Percentiles rank a stretch among this genome's conserved stretches.
Conservation (phyloP, 75 land plant genomes). For the Chamaecyparis obtusa region DNA sequence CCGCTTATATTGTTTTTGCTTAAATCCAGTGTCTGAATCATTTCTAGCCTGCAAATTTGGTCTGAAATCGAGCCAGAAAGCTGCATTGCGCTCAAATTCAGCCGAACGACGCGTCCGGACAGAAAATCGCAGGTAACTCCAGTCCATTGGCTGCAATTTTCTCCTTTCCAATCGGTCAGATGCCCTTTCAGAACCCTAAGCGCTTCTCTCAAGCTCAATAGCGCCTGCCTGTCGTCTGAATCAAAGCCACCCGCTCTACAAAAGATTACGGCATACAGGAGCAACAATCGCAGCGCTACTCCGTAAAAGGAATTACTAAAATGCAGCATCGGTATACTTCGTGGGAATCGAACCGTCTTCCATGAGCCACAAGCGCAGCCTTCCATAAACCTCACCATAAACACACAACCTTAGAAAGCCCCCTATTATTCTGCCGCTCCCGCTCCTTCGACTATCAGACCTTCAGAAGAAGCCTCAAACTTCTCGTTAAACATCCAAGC, state of each 20-base stretch:
- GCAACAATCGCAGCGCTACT: neutral
- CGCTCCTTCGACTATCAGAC: neutral
- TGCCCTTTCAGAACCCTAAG: slow-evolving; percentile 40
- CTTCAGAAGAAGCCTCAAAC: neutral
- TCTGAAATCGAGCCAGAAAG: slow-evolving; percentile 28
- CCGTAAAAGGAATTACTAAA: neutral
- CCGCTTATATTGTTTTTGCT: slow-evolving; percentile 35
- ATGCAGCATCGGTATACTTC: slow-evolving; percentile 4
- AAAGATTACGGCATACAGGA: slow-evolving; percentile 2
- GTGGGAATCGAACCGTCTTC: neutral
- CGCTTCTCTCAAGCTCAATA: slow-evolving; percentile 48
- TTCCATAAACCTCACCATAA: slow-evolving; percentile 14
- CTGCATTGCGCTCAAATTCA: slow-evolving; percentile 18
- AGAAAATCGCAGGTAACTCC: slow-evolving; percentile 48
- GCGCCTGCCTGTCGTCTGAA: slow-evolving; percentile 45
- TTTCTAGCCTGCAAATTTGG: slow-evolving; percentile 31
- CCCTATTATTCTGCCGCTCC: neutral
- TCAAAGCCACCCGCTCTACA: neutral
- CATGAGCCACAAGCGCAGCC: neutral
- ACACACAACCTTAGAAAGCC: neutral
- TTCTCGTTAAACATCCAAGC: neutral
- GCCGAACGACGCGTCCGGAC: slow-evolving; percentile 30
- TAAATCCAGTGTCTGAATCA: slow-evolving; percentile 36
- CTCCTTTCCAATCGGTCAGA: slow-evolving; percentile 49
- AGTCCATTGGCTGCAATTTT: slow-evolving; percentile 52